phyloP scores from a whole-genome alignment of 2,329 filamentous ascomycete genomes.

The Phyllosticta citrichinensis region DNA sequence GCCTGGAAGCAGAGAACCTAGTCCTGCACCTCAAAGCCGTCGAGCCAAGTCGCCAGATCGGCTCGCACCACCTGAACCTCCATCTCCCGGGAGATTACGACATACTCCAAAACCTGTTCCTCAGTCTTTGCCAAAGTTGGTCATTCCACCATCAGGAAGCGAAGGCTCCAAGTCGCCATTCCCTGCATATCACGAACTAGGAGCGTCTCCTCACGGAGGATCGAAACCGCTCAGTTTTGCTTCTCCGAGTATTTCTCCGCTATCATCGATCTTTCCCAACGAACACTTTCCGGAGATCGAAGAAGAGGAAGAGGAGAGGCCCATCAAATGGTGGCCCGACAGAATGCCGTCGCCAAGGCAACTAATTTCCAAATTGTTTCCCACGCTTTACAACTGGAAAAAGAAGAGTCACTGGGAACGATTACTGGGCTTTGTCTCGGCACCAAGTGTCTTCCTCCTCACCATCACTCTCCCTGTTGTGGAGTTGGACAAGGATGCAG shows the following conservation, averaged over 20 bases:
- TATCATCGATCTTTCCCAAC: conserved; percentile 37
- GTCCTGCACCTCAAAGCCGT: conserved; percentile 17
- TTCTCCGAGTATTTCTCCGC: conserved; percentile 38
- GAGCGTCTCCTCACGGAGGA: conserved; percentile 29
- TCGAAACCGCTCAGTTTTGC: conserved; percentile 48
- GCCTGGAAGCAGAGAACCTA: conserved; percentile 19
- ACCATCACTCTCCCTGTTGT: conserved; percentile 88
- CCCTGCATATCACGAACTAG: conserved; percentile 53
- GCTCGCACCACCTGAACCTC: conserved; percentile 31
- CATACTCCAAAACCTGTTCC: conserved; percentile 12
- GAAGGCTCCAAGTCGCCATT: conserved; percentile 49
- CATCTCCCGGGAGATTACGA: not conserved
- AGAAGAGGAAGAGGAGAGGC: conserved; percentile 32
- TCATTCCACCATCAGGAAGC: conserved; percentile 25
- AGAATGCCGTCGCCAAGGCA: conserved; percentile 59
- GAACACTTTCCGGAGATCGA: conserved; percentile 34
- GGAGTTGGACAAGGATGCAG: conserved; percentile 50
- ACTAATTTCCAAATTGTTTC: conserved; percentile 68
- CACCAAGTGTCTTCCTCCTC: conserved; percentile 82
- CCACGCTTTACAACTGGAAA: conserved; percentile 72
- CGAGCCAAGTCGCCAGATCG: conserved; percentile 18
- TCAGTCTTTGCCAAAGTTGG: conserved; percentile 29
- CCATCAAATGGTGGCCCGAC: conserved; percentile 74
- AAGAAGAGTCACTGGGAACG: conserved; percentile 81
- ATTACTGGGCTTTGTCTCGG: conserved; percentile 67